Evolutionary conservation across 2,329 filamentous ascomycete genomes (phyloP), one percentile per base, ranked within the genome.

Genomic region (Neonectria magnoliae): DNA sequence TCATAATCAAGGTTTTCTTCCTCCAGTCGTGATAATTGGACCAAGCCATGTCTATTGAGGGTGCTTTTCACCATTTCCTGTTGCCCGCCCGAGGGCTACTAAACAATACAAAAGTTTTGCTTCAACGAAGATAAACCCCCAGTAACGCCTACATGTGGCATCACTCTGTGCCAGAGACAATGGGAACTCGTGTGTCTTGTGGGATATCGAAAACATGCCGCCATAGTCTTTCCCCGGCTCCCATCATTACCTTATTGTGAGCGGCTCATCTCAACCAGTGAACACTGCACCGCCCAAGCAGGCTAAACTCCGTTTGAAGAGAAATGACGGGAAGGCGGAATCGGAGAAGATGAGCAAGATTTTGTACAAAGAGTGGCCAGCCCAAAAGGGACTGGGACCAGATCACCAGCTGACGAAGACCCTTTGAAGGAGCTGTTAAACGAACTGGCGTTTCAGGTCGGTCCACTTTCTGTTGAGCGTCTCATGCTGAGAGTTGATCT

Each of bases 391-490:
- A 48, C 22, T 25, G 57, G 48, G 29, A 59, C 56, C 65, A 53
- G 22, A 55, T 64, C 64, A 41, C 60, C 66, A 65, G 27, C 27
- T 29, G 22, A 36, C 2, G 3, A 25, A 25, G 18, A 25, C 20
- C n/a, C 48, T 9, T 16, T 48, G n/a, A 27, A 38, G 16, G 20
- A 47, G n/a, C 18, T 51, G 57, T n/a, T 70, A 85, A 51, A 80
- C 81, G 72, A 89, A 87, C 62, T 88, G 87, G 55, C 83, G 82
- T 79, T 85, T 88, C 68, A 95, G 82, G 72, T 95, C 93, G 55
- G 87, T 88, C 91, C 91, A 94, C 81, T 91, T 93, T 72, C 91
- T 88, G 67, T 84, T 89, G 47, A 95, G 85, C 7, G 88, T 86
- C 78, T 95, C 93, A 73, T 94, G 88, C 68, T 87, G 82, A 29